A percentile compares a stretch with the other conserved stretches of the same genome.
Conservation (phyloP, 2,329 filamentous ascomycete species). For the Mycocentrospora acerina region DNA sequence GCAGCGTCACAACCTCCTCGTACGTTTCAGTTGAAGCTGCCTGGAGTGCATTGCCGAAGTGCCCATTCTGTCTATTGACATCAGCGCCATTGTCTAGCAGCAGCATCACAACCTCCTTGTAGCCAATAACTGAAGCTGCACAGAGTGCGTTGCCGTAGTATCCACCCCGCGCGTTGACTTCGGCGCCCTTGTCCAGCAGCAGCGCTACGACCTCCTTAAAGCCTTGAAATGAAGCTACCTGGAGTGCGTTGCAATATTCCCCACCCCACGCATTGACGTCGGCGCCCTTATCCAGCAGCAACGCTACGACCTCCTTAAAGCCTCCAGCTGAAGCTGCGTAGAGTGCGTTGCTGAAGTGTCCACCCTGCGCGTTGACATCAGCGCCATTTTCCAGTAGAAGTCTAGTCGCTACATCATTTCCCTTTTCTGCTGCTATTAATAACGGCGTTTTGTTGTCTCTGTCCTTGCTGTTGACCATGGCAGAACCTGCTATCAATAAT, state of each 20-base stretch:
- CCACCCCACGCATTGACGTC: no score
- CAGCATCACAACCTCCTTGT: no score
- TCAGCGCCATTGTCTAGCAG: constrained; percentile 1
- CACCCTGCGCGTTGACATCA: no score
- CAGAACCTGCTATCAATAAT: constrained; percentile 4
- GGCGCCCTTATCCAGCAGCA: no score
- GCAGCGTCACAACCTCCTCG: constrained; percentile 2
- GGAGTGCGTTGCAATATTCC: no score
- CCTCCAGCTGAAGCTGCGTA: constrained; percentile 1
- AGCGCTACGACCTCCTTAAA: no score
- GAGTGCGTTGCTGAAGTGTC: constrained; percentile 2
- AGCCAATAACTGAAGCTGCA: no score
- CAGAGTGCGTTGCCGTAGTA: no score
- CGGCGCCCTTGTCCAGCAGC: no score
- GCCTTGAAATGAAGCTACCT: no score
- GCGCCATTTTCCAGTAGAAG: neutral
- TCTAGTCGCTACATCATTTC: neutral
- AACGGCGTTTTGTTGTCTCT: constrained; percentile 5
- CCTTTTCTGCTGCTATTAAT: constrained; percentile 3
- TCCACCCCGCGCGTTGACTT: no score
- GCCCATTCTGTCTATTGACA: constrained; percentile 1
- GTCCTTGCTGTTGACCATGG: constrained; percentile 3
- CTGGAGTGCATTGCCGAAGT: constrained; percentile 2
- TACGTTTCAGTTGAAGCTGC: neutral
- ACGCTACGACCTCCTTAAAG: neutral